Evolutionary conservation across 257 asterid genomes (phyloP), one percentile per base, ranked within the genome.

Genomic region (Buddleja alternifolia): DNA sequence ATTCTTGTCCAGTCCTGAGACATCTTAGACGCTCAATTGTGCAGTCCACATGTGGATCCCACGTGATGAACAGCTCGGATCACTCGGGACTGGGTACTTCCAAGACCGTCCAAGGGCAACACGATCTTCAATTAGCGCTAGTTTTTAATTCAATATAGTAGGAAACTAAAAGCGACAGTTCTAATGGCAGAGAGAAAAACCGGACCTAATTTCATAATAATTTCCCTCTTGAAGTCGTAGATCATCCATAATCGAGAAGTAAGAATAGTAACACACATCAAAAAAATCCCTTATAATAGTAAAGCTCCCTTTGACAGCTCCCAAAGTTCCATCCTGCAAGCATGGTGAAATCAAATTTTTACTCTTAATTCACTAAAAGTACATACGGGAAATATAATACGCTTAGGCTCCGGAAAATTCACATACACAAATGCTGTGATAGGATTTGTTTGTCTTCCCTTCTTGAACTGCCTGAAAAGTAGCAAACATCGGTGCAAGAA

Each of bases 271-370:
- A 73, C 80, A 83, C 45, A 91, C 88, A 83, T 94, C 99, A 68
- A 64, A 64, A 73, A 89, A 70, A 75, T 94, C 99, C 72, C 96
- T 84, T 52, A 94, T 76, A 44, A 91, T 73, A 45, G 87, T 91
- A 50, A 85, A 84, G 81, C 93, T 87, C 57, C 90, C 85, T 70
- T 85, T 36, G 53, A 89, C 70, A 16, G 89, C 74, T 47, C 85
- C 87, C 88, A 89, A 87, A 67, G 78, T 84, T 79, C 99, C 99
- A 73, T 94, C 99, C 99, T 90, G 83, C 78, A 81, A 81, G 57
- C 45, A 75, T 8, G n/a, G 57, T 11, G 70, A 64, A 66, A 66
- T 14, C 48, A 51, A 10, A 54, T 54, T 25, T 14, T 8, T 34
- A 71, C 20, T 57, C 10, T 14, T 4, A 73, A 40, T 62, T 63